Evolutionary conservation across 352 stramenopile genomes (phyloP).

Genomic region (Pythium periplocum): DNA sequence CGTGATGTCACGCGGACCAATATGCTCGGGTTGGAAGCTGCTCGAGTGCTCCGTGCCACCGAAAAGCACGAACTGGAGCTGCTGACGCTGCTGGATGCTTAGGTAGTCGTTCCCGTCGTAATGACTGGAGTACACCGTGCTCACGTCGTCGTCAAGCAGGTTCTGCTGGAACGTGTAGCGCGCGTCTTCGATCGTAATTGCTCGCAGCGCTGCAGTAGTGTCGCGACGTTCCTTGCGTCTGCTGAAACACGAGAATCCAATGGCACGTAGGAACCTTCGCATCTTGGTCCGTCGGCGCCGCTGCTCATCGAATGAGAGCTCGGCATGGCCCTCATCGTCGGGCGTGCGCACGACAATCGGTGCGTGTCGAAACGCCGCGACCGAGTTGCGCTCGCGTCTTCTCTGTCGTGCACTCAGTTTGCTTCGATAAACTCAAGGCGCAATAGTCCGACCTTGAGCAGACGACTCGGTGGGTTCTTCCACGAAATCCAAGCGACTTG

Average conservation of each 20-base stretch:
- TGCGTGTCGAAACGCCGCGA: slow-evolving; percentile 8
- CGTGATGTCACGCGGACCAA: slow-evolving; percentile 25
- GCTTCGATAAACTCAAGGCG: too few relatives aligned
- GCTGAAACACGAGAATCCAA: slow-evolving; percentile 12
- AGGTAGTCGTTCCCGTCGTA: slow-evolving; percentile 38
- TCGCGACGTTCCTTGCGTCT: too few relatives aligned
- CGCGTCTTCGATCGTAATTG: slow-evolving; percentile 24
- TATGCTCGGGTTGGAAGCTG: slow-evolving; percentile 41
- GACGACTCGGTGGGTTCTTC: too few relatives aligned
- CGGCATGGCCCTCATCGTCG: slow-evolving; percentile 5
- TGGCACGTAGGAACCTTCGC: slow-evolving; percentile 12
- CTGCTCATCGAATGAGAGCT: neutral
- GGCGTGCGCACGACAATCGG: slow-evolving; percentile 11
- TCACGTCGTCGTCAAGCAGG: slow-evolving; percentile 21
- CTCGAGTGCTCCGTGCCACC: slow-evolving; percentile 44
- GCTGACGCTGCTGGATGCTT: slow-evolving; percentile 25
- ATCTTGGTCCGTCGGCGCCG: slow-evolving; percentile 8
- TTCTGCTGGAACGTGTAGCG: slow-evolving; percentile 14
- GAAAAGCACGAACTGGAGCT: slow-evolving; percentile 54
- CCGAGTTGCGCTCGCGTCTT: neutral
- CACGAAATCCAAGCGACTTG: too few relatives aligned
- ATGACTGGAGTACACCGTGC: slow-evolving; percentile 35
- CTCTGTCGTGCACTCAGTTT: too few relatives aligned
- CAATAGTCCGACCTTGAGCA: too few relatives aligned
- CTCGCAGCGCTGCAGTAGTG: slow-evolving; percentile 16